phyloP scores from a whole-genome alignment of 495 filamentous ascomycete species.

The Neurospora tetrasperma region DNA sequence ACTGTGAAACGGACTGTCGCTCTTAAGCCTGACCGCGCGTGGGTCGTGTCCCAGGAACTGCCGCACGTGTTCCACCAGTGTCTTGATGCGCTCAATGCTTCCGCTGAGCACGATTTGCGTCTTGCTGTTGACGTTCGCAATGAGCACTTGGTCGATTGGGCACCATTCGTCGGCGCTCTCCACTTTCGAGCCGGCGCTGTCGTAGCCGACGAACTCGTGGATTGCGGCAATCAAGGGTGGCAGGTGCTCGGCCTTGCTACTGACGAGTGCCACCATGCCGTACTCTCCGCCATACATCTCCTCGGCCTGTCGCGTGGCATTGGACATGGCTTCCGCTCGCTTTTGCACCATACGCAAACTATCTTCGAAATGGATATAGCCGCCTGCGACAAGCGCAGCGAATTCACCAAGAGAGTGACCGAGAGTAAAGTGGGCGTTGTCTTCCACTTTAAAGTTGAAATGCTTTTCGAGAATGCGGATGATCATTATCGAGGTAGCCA shows the following conservation, averaged over 20 bases:
- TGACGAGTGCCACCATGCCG: slow-evolving; percentile 85
- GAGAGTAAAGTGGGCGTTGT: slow-evolving; percentile 68
- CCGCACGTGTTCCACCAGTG: slow-evolving; percentile 76
- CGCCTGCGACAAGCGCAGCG: slow-evolving; percentile 74
- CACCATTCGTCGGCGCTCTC: slow-evolving; percentile 57
- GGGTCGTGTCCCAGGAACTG: slow-evolving; percentile 94
- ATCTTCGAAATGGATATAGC: slow-evolving; percentile 66
- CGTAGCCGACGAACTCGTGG: slow-evolving; percentile 67
- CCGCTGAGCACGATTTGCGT: slow-evolving; percentile 95
- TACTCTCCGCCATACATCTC: slow-evolving; percentile 61
- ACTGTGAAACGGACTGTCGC: slow-evolving; percentile 86
- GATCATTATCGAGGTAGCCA: slow-evolving; percentile 86
- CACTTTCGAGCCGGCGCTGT: slow-evolving; percentile 50
- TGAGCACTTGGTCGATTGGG: slow-evolving; percentile 74
- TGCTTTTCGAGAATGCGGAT: slow-evolving; percentile 80
- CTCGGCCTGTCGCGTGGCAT: slow-evolving; percentile 54
- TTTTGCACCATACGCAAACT: slow-evolving; percentile 65
- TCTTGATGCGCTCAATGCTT: slow-evolving; percentile 72
- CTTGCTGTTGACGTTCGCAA: slow-evolving; percentile 91
- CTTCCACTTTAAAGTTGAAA: slow-evolving; percentile 61
- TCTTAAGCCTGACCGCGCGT: slow-evolving; percentile 74
- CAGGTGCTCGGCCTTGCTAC: slow-evolving; percentile 66
- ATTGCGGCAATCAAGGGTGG: slow-evolving; percentile 57
- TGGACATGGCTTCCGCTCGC: slow-evolving; percentile 77
- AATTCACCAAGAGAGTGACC: slow-evolving; percentile 97